Base-by-base conservation (phyloP, 805 yeast genomes). In the Schwanniomyces yamadae region DNA sequence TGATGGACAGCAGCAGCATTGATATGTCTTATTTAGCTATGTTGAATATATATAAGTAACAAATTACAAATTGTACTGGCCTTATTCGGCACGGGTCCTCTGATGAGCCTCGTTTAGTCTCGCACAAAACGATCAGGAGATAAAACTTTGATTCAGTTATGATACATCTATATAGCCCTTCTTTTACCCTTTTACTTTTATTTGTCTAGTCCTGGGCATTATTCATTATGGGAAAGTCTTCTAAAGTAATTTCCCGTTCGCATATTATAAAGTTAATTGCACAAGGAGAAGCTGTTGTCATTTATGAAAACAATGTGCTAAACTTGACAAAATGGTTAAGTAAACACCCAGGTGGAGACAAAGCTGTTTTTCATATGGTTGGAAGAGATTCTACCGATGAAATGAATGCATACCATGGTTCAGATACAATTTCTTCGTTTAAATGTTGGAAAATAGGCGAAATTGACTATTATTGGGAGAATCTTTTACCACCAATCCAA, bases 341-440 rank as follows among this genome's bases (percentile, higher is more conserved):
- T 17, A 67, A 49, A 33, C 96, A 88, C 57, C 96, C 96, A 0
- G 96, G 96, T 11, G 96, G 96, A 4, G 90, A 82, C 40, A 84
- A 78, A 51, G 90, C 95, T 2, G 80, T 89, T 5, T 69, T 68
- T 48, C 96, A 89, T 59, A 71, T 88, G 82, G 76, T 88, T 3
- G 96, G 96, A 2, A 64, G 91, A 38, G 95, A 88, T 59, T 95
- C 95, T 14, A 82, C 93, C 0, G 95, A 87, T 55, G 96, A 89
- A 56, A 87, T 88, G 85, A 75, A 80, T 35, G 89, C 90, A 6
- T 88, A 86, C 50, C 96, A 88, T 54, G 57, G 75, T 28, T 77
- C 70, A 9, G 83, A 77, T 33, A 75, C 93, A 0, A 61, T 73
- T 6, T 31, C 41, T 3, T 57, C 59, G 0, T 82, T 85, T 56